Conservation (phyloP, 805 yeast genomes). For the Candida berthetii region DNA sequence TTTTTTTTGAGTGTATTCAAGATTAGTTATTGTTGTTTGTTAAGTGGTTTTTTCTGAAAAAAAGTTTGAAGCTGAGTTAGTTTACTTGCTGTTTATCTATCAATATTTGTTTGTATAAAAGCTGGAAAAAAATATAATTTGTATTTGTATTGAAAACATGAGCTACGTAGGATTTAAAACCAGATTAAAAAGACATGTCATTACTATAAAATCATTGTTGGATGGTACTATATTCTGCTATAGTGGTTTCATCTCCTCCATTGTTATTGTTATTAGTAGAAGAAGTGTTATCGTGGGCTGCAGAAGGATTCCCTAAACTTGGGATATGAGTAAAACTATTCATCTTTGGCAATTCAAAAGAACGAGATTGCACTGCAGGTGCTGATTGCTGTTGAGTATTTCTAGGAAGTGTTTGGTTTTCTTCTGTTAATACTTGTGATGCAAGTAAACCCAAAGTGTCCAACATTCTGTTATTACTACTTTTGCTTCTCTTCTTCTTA, state of each 20-base stretch:
- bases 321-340: slow-evolving; percentile 2
- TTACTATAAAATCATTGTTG: background rate
- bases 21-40: background rate
- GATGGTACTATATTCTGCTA: background rate
- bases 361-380: background rate
- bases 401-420: slow-evolving; percentile 9
- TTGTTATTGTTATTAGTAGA: background rate
- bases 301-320: background rate
- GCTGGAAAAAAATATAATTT: too few species aligned
- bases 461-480: slow-evolving; percentile 24
- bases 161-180: too few species aligned
- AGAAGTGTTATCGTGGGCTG: too few species aligned
- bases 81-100: too few species aligned
- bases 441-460: slow-evolving; percentile 50
- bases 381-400: background rate
- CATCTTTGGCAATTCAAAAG: slow-evolving; percentile 3
- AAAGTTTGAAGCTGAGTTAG: too few species aligned
- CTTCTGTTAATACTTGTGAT: slow-evolving; percentile 41
- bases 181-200: background rate
- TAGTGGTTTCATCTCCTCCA: background rate
- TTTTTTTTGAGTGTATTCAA: too few species aligned
- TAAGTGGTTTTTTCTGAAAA: background rate
- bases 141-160: too few species aligned
- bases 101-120: background rate
- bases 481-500: slow-evolving; percentile 8